Evolutionary conservation across 306 rosid species (phyloP), one percentile per base, ranked within the genome.

Genomic region (Adenanthera pavonina): DNA sequence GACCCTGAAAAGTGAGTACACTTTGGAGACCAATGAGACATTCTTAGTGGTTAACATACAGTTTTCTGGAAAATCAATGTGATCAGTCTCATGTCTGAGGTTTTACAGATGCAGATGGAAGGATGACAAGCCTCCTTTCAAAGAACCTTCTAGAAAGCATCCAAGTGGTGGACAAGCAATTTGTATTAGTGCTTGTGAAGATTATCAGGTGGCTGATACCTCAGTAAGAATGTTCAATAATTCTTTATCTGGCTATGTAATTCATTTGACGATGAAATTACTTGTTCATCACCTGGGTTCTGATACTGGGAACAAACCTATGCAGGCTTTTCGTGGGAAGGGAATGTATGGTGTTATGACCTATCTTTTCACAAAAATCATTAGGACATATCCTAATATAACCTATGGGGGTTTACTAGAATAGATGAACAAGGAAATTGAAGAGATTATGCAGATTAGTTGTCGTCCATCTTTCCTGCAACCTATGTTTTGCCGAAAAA

Each of bases 291-390:
- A 61, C 35, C 35, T 64, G 9, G 48, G 17, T 78, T 76, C 44
- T 74, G 79, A 73, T n/a, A 17, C 11, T 69, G 53, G 17, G 17
- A 43, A 69, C 17, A 19, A 74, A 70, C 34, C 19, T 36, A 2
- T 35, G 75, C 83, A 94, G 97, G 89, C 85, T 77, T 84, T 90
- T 69, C 56, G 86, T 25, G 86, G 89, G 34, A 85, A 86, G 57
- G 70, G 71, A 49, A 90, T 89, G 95, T 84, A 91, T 60, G 99
- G 97, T 62, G 94, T 91, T 16, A 76, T 93, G 87, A 93, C 97
- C 17, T 93, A 67, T 84, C 73, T 89, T 51, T 64, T 93, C 7
- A 82, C 89, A 43, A 44, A 89, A 60, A 19, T 75, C 61, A 4
- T 89, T 0, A 82, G 34, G 77, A 78, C 46, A 8, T 14, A 34